Percentiles rank a stretch among this genome's conserved stretches.
Conservation (phyloP, 352 stramenopile species). For the Pythium volutum region DNA sequence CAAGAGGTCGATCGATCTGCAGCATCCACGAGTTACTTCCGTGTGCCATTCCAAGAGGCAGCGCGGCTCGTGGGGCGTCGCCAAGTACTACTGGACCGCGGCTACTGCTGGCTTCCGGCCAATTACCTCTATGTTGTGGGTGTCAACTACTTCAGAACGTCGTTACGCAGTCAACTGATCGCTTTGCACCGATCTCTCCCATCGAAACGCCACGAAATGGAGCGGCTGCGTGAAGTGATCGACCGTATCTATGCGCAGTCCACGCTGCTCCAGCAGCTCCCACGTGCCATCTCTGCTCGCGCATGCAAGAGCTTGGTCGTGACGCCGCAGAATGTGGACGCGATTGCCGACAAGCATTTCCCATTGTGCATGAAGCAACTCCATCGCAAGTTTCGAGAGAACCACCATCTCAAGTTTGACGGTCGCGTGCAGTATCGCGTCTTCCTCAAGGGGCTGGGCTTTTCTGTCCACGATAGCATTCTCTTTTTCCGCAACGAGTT, state of each 20-base stretch:
- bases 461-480: constrained; percentile 75
- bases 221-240: constrained; percentile 38
- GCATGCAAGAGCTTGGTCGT: constrained; percentile 24
- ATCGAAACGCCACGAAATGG: constrained; percentile 31
- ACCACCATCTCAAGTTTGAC: constrained; percentile 87
- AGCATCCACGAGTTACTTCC: neutral
- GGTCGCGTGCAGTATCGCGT: constrained; percentile 79
- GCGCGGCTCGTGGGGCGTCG: constrained; percentile 39
- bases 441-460: constrained; percentile 83
- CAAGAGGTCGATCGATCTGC: neutral
- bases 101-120: constrained; percentile 43
- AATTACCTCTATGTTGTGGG: constrained; percentile 3
- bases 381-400: constrained; percentile 63
- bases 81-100: constrained; percentile 39
- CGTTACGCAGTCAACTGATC: constrained; percentile 39
- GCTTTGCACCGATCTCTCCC: constrained; percentile 46
- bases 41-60: constrained; percentile 20
- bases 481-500: constrained; percentile 80
- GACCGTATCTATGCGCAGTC: constrained; percentile 35
- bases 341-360: constrained; percentile 48
- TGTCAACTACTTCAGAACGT: constrained; percentile 36
- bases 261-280: constrained; percentile 23
- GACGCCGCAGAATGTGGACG: constrained; percentile 77
- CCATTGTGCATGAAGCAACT: constrained; percentile 81
- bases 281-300: neutral